Percentiles rank a stretch among this genome's conserved stretches.
Conservation (phyloP, 1,139 yeast genomes). For the Protomyces inundatus region DNA sequence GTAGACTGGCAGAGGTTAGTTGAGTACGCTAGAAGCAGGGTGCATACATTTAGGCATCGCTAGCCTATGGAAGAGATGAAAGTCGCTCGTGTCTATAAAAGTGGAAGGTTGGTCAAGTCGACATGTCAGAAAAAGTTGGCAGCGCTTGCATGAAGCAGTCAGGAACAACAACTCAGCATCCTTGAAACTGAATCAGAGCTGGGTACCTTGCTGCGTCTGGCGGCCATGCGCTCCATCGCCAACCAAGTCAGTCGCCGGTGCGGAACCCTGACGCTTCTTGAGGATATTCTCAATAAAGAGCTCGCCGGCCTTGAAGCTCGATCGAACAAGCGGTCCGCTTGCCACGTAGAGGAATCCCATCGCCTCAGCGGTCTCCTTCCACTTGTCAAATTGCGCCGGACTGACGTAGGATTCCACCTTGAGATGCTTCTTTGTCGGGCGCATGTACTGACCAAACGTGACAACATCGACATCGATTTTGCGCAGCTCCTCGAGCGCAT, state of each 20-base stretch:
- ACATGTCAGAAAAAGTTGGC: too few relatives aligned
- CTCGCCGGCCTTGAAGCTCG: slow-evolving; percentile 97
- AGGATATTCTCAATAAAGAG: slow-evolving; percentile 92
- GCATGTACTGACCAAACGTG: slow-evolving; percentile 98
- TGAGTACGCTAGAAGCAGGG: neutral
- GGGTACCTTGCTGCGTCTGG: neutral
- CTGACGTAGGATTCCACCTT: slow-evolving; percentile 91
- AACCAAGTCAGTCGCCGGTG: neutral
- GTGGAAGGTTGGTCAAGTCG: too few relatives aligned
- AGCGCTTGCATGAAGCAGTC: too few relatives aligned
- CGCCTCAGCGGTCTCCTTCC: slow-evolving; percentile 83
- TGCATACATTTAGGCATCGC: neutral
- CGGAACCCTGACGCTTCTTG: slow-evolving; percentile 45
- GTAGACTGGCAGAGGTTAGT: slow-evolving; percentile 42
- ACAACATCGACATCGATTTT: slow-evolving; percentile 81
- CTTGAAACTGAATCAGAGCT: neutral
- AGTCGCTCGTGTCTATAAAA: too few relatives aligned
- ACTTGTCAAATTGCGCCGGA: slow-evolving; percentile 91
- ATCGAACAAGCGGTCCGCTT: slow-evolving; percentile 92
- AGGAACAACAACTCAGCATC: too few relatives aligned
- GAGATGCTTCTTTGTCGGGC: slow-evolving; percentile 95
- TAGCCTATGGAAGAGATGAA: too few relatives aligned
- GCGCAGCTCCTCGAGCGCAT: slow-evolving; percentile 65
- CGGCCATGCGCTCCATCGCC: neutral
- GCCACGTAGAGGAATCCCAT: slow-evolving; percentile 96